A percentile compares a stretch with the other conserved stretches of the same genome.
Conservation (phyloP, 2,329 filamentous ascomycete genomes). For the Intubia oerlemansii region DNA sequence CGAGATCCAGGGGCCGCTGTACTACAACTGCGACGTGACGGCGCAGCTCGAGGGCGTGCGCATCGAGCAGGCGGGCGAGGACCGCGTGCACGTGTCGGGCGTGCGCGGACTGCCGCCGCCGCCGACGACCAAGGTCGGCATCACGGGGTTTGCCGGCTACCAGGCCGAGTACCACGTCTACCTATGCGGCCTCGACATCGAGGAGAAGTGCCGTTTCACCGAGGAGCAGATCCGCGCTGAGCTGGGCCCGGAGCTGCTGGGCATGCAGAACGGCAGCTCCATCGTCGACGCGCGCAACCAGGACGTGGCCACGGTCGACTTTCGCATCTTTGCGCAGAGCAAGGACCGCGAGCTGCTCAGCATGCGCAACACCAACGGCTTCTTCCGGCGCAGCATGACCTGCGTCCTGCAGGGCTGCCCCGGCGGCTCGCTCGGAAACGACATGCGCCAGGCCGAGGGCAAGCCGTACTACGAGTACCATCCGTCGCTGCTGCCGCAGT, state of each 20-base stretch:
- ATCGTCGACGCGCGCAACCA: constrained; percentile 12
- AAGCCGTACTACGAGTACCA: constrained; percentile 11
- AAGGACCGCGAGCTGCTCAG: constrained; percentile 11
- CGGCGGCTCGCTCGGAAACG: constrained; percentile 10
- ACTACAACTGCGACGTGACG: constrained; percentile 15
- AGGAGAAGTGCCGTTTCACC: constrained; percentile 7
- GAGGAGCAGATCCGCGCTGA: constrained; percentile 13
- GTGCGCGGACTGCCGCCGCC: constrained; percentile 14
- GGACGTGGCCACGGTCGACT: constrained; percentile 15
- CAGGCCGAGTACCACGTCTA: constrained; percentile 10
- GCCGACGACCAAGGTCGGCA: constrained; percentile 13
- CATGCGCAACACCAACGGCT: constrained; percentile 7
- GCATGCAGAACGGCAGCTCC: constrained; percentile 11
- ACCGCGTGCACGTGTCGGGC: constrained; percentile 13
- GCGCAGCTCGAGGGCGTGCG: constrained; percentile 11
- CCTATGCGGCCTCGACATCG: constrained; percentile 6
- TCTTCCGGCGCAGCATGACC: constrained; percentile 10
- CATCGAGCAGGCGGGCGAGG: constrained; percentile 22
- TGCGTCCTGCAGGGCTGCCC: constrained; percentile 10
- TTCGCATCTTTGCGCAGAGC: constrained; percentile 19
- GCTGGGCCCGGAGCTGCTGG: constrained; percentile 7
- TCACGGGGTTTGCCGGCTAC: constrained; percentile 10
- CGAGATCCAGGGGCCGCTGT: constrained; percentile 17
- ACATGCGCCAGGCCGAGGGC: constrained; percentile 9
- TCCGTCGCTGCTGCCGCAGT: constrained; percentile 10